A percentile compares a stretch with the other conserved stretches of the same genome.
Conservation (phyloP, 169 alveolate species). For the Cyclospora cayetanensis region DNA sequence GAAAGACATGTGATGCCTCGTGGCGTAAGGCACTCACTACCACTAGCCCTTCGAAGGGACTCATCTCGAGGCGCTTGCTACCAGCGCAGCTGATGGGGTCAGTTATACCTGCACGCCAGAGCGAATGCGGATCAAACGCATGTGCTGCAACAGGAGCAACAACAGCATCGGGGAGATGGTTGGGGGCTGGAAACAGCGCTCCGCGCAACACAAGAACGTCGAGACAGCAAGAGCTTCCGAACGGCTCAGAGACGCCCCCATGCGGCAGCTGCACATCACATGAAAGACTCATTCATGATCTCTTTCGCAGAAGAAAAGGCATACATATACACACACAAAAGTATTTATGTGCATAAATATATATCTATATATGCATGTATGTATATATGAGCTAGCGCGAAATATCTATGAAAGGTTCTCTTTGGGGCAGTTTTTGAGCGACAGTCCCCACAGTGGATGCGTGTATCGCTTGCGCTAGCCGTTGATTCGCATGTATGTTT, state of each 20-base stretch:
- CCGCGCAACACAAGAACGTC: background rate
- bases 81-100: background rate
- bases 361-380: background rate
- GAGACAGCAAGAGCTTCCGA: background rate
- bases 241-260: background rate
- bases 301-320: too few relatives aligned
- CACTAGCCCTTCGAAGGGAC: background rate
- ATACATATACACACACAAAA: too few relatives aligned
- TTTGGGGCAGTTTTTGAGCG: background rate
- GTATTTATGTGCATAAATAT: background rate
- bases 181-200: background rate
- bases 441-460: background rate
- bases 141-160: background rate
- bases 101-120: background rate
- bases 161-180: background rate
- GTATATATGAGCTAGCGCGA: background rate
- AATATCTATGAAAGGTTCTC: background rate
- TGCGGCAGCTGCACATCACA: background rate
- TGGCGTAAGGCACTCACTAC: background rate
- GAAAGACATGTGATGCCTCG: background rate
- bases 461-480: too few relatives aligned
- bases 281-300: background rate
- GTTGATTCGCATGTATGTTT: background rate
- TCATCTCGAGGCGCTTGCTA: background rate
- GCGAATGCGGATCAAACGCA: background rate